Evolutionary conservation across 2,329 filamentous ascomycete species (phyloP).

Genomic region (Fusarium irregulare): DNA sequence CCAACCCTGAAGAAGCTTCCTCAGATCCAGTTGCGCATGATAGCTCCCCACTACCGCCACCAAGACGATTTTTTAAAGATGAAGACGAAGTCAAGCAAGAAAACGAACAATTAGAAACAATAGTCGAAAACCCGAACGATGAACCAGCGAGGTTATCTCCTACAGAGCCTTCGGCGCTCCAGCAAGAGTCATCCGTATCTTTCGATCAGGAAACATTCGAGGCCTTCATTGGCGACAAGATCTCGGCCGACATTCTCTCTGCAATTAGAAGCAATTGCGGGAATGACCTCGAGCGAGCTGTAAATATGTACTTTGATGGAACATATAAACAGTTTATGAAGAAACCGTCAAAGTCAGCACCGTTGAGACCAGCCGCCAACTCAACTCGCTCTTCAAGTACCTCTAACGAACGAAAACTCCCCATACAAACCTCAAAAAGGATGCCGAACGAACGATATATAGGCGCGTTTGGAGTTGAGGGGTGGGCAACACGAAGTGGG

Average conservation of each 20-base stretch:
- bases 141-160: constrained; percentile 14
- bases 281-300: constrained; percentile 69
- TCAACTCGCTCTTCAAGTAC: constrained; percentile 21
- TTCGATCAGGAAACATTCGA: constrained; percentile 71
- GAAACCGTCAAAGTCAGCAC: constrained; percentile 33
- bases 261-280: constrained; percentile 66
- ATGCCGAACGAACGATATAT: constrained; percentile 74
- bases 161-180: constrained; percentile 14
- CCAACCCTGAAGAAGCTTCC: constrained; percentile 48
- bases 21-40: constrained; percentile 43
- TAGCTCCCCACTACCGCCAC: constrained; percentile 40
- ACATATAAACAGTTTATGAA: constrained; percentile 68
- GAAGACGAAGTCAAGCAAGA: constrained; percentile 41
- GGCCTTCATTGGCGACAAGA: constrained; percentile 67
- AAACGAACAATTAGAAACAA: constrained; percentile 19
- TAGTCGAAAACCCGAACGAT: constrained; percentile 32
- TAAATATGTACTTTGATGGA: constrained; percentile 78
- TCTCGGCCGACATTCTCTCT: constrained; percentile 60
- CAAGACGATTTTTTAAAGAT: constrained; percentile 45
- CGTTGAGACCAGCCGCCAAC: constrained; percentile 9
- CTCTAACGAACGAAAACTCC: constrained; percentile 16
- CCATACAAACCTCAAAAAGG: constrained; percentile 28
- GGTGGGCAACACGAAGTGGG: constrained; percentile 91
- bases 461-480: constrained; percentile 90
- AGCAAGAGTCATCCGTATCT: constrained; percentile 47